Evolutionary conservation across 2,329 filamentous ascomycete species (phyloP), one percentile per base, ranked within the genome.

Genomic region (Cyclaneusma minus): DNA sequence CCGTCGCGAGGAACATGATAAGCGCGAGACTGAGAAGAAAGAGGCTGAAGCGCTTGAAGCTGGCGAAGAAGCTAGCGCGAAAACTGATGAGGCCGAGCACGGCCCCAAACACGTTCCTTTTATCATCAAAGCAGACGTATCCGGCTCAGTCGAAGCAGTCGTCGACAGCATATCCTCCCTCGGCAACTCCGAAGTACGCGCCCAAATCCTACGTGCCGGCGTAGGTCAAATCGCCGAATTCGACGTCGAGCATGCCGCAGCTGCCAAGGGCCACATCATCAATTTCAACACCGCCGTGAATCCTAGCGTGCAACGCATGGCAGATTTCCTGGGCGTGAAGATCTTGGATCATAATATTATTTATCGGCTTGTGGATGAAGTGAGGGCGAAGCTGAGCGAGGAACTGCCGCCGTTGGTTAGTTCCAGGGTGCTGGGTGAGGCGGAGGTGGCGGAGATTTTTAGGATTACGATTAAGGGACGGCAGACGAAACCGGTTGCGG

Each of bases 101-200:
- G 57, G 60, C 6, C 51, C 63, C 6, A 58, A 60, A 26, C 55
- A 64, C 10, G 64, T 93, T 24, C 78, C 78, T 41, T 89, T 95
- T 51, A 70, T 89, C 31, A 62, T 98, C 55, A 93, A 91, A 52
- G 85, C 76, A 28, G 89, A 98, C 42, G 89, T 95, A 11, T 80
- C 78, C 34, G 89, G 89, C 19, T 95, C 87, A 0, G 84, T 85
- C 1, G 89, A 98, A 56, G 89, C 89, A 3, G 78, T 95, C 3
- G 62, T 74, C 33, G 76, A 81, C 25, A 75, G 77, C 6, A 64
- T 98, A 31, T 58, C 72, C 33, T 70, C 76, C 32, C 62, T 94
- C 35, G 84, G 85, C 35, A 93, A 78, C 54, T 73, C 83, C 40
- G 83, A 95, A 47, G 75, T 94, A 20, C 68, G 62, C 16, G 68